These are phyloP conservation scores for Blastobotrys capitulatus DNA, from an alignment of 1,139 yeast species.

Conservation along the genomic window DNA sequence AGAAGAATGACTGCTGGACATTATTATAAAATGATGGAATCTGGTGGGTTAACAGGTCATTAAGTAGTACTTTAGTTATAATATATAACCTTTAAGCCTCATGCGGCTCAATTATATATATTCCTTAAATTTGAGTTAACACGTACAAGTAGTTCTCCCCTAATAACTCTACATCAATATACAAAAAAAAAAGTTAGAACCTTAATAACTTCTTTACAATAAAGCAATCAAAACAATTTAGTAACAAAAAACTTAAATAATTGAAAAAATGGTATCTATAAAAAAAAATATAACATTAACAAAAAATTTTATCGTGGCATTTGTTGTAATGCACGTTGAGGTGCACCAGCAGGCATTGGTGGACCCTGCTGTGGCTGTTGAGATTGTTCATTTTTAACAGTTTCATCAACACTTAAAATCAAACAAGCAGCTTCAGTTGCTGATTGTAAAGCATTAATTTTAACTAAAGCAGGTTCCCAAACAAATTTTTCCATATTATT, in stretches of 20 bases:
- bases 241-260: no score
- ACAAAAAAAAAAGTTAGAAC: no score
- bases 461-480: conserved; percentile 97
- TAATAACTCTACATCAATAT: no score
- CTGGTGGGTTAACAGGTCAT: not conserved
- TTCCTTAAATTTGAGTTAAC: no score
- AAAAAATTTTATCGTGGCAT: conserved; percentile 16
- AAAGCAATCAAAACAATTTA: no score
- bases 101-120: no score
- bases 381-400: conserved; percentile 75
- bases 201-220: no score
- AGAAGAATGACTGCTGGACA: conserved; percentile 13
- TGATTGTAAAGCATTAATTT: conserved; percentile 85
- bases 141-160: no score
- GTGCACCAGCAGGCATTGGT: conserved; percentile 25
- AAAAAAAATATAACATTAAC: not conserved
- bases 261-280: no score
- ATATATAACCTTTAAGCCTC: no score
- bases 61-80: no score
- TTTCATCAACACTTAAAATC: conserved; percentile 90
- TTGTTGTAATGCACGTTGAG: conserved; percentile 22
- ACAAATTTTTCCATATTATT: conserved; percentile 73
- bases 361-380: conserved; percentile 33
- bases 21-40: conserved; percentile 9
- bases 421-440: conserved; percentile 98